Base-by-base conservation (phyloP, 306 rosid species). In the Prunus kanzakura region DNA sequence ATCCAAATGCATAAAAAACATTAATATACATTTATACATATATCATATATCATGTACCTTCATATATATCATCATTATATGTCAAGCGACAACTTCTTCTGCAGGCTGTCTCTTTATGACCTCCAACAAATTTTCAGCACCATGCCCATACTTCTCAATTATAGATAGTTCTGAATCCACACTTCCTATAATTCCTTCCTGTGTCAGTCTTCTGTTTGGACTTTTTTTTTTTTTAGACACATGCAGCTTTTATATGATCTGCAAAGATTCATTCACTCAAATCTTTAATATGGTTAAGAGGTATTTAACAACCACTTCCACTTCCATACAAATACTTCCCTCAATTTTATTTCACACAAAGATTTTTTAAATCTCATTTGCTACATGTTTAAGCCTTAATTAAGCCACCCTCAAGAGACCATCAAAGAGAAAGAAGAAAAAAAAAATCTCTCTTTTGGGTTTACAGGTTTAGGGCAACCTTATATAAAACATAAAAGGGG, bases 171-270 rank as follows among this genome's bases (percentile, higher is more conserved):
- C 76, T 38, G 25, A 38, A 55, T 72, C 54, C 8, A 55, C 8
- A 55, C 18, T 35, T 14, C 45, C 29, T 8, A 55, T n/a, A 56
- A 38, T 72, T 56, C 67, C 55, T 56, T 14, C 32, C 62, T 35
- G 14, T 71, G 51, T 52, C 50, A 54, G 35, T 71, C 19, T 51
- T 29, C 64, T 71, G 64, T n/a, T 51, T 19, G 63, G 74, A 29
- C 29, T 0, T 51, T 70, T 51, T 29, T 70, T 51, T 29, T 10
- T 25, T 56, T 52, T 0, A 20, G 22, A 61, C 22, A 41, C 20
- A 30, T 66, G 49, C 52, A 71, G 64, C 64, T 71, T 69, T 71
- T 55, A 15, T n/a, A 18, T 12, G 30, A 54, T 52, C 27, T 29
- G 64, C 20, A 55, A 22, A 56, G 16, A 32, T 54, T 54, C 74